phyloP scores from a whole-genome alignment of 2,329 filamentous ascomycete genomes.

The Sphaerulina vaccinii region DNA sequence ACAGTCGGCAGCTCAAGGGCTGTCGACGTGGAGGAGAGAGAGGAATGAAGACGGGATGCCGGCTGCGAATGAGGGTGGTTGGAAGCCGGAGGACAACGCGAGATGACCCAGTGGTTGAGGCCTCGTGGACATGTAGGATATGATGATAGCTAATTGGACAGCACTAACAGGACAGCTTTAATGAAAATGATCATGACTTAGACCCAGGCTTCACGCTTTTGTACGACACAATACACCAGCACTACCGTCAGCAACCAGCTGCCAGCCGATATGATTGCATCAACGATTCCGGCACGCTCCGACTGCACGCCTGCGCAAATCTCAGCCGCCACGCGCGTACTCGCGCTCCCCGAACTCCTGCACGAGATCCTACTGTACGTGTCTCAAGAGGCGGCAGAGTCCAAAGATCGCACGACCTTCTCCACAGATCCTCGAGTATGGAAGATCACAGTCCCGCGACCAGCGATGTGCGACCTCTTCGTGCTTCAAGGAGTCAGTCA shows the following conservation, averaged over 20 bases:
- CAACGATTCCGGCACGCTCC: too few relatives aligned
- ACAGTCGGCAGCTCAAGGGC: background rate
- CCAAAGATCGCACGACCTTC: background rate
- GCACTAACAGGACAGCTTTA: background rate
- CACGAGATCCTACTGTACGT: background rate
- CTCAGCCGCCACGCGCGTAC: background rate
- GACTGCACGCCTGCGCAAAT: background rate
- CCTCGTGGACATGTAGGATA: background rate
- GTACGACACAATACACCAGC: background rate
- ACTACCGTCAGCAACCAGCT: background rate
- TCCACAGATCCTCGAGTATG: background rate
- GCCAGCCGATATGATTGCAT: background rate
- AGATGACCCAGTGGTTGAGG: background rate
- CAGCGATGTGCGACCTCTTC: background rate
- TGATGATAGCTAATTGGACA: background rate
- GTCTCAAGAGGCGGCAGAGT: too few relatives aligned
- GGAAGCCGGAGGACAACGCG: background rate
- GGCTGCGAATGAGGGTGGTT: background rate
- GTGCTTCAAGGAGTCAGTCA: too few relatives aligned
- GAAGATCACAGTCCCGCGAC: background rate
- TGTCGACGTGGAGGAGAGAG: background rate
- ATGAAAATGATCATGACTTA: background rate
- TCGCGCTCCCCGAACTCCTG: background rate
- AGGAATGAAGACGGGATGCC: background rate
- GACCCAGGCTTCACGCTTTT: background rate